These are phyloP conservation scores for Daldinia vernicosa DNA, from an alignment of 495 filamentous ascomycete genomes.

Conservation along the genomic window DNA sequence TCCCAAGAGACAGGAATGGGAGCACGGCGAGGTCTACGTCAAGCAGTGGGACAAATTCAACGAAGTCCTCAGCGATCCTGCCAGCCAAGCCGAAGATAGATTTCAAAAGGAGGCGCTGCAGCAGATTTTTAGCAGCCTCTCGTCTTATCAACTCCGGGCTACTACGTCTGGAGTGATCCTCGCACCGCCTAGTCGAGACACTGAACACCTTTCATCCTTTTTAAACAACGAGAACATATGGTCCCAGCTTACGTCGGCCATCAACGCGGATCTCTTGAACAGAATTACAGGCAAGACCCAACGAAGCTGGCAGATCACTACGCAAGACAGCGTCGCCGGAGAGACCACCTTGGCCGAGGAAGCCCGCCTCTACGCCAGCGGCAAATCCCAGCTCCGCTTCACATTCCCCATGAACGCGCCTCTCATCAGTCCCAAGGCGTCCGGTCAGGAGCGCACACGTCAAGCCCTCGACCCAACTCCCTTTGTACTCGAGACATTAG, in stretches of 20 bases:
- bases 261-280: conserved; percentile 56
- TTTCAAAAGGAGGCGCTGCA: conserved; percentile 49
- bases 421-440: conserved; percentile 74
- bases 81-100: conserved; percentile 49
- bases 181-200: conserved; percentile 13
- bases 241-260: conserved; percentile 59
- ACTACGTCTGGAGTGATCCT: conserved; percentile 22
- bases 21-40: conserved; percentile 55
- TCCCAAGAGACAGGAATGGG: conserved; percentile 16
- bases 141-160: conserved; percentile 48
- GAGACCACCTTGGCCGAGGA: conserved; percentile 48
- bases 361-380: conserved; percentile 53
- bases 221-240: conserved; percentile 46
- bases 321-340: conserved; percentile 50
- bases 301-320: conserved; percentile 63
- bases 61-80: conserved; percentile 55
- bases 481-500: conserved; percentile 45
- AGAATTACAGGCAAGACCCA: conserved; percentile 56
- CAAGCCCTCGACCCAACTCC: conserved; percentile 47
- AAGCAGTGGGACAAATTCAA: conserved; percentile 69
- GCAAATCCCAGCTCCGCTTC: conserved; percentile 55
- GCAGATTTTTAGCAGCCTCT: conserved; percentile 49
- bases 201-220: conserved; percentile 16
- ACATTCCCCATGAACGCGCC: conserved; percentile 60
- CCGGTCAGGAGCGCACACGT: conserved; percentile 67